A percentile compares a stretch with the other conserved stretches of the same genome.
Conservation (phyloP, 805 yeast genomes). For the Cyberlindnera maclurae region DNA sequence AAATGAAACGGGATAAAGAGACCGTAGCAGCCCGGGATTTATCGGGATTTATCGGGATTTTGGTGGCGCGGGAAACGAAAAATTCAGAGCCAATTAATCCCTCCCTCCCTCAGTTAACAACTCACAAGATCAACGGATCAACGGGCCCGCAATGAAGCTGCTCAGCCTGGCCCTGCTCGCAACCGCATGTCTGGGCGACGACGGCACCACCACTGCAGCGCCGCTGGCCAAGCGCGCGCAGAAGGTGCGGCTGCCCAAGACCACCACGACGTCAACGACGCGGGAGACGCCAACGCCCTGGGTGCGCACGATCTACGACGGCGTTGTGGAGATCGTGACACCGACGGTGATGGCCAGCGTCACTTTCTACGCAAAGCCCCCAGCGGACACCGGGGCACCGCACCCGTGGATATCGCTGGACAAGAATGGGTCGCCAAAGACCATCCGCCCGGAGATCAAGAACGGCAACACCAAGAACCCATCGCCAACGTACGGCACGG, state of each 20-base stretch:
- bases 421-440: conserved; percentile 72
- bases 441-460: conserved; percentile 68
- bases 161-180: neutral
- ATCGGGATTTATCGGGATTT: too few relatives aligned
- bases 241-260: conserved; percentile 25
- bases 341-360: conserved; percentile 58
- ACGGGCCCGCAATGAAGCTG: neutral
- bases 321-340: conserved; percentile 56
- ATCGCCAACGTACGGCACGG: conserved; percentile 68
- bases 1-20: too few relatives aligned
- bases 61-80: too few relatives aligned
- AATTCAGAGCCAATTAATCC: too few relatives aligned
- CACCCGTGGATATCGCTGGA: conserved; percentile 78
- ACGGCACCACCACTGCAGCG: conserved; percentile 1
- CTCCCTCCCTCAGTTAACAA: too few relatives aligned
- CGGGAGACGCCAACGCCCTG: conserved; percentile 50
- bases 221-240: conserved; percentile 22
- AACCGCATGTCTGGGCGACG: neutral
- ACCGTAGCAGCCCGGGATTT: too few relatives aligned
- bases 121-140: too few relatives aligned
- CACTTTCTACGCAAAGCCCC: conserved; percentile 41
- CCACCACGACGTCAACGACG: conserved; percentile 27
- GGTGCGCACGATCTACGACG: conserved; percentile 61
- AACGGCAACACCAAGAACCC: conserved; percentile 62
- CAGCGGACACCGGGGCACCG: conserved; percentile 49